Percentiles rank a stretch among this genome's conserved stretches.
These are phyloP conservation scores for Scheffersomyces parashehatae DNA, from an alignment of 1,139 yeast genomes.

Conservation along the genomic window DNA sequence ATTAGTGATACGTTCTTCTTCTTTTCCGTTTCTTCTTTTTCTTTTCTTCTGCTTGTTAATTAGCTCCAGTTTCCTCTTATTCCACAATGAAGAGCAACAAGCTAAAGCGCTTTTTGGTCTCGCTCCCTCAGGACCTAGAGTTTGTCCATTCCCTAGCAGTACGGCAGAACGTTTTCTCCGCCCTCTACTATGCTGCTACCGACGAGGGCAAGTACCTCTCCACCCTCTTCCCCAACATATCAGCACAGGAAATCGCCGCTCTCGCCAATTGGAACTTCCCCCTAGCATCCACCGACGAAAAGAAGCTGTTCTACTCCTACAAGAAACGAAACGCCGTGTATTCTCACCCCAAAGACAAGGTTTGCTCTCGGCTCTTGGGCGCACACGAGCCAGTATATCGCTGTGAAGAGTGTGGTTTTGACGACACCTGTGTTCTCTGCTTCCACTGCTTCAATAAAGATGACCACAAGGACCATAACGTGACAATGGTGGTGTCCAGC, in stretches of 20 bases:
- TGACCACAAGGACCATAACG: constrained; percentile 67
- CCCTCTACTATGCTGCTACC: constrained; percentile 33
- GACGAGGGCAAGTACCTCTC: constrained; percentile 30
- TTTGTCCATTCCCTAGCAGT: constrained; percentile 14
- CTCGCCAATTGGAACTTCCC: background rate
- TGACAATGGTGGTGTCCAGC: constrained; percentile 50
- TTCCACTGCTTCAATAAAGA: constrained; percentile 65
- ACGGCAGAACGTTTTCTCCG: constrained; percentile 21
- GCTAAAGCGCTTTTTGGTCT: constrained; percentile 29
- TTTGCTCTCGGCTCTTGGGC: constrained; percentile 63
- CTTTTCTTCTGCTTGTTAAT: too few species aligned
- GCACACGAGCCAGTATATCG: constrained; percentile 66
- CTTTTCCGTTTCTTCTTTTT: too few species aligned
- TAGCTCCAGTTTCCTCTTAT: too few species aligned
- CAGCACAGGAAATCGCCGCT: background rate
- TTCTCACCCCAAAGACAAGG: constrained; percentile 46
- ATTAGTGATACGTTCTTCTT: too few species aligned
- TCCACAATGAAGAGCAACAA: constrained; percentile 9
- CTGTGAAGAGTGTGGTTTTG: constrained; percentile 67
- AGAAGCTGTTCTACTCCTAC: background rate
- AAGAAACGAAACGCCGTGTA: constrained; percentile 4
- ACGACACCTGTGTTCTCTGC: constrained; percentile 75
- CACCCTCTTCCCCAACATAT: constrained; percentile 24
- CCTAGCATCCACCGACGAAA: background rate
- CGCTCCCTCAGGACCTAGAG: constrained; percentile 24